Base-by-base conservation (phyloP, 441 rosid genomes). In the Mallotus japonicus region DNA sequence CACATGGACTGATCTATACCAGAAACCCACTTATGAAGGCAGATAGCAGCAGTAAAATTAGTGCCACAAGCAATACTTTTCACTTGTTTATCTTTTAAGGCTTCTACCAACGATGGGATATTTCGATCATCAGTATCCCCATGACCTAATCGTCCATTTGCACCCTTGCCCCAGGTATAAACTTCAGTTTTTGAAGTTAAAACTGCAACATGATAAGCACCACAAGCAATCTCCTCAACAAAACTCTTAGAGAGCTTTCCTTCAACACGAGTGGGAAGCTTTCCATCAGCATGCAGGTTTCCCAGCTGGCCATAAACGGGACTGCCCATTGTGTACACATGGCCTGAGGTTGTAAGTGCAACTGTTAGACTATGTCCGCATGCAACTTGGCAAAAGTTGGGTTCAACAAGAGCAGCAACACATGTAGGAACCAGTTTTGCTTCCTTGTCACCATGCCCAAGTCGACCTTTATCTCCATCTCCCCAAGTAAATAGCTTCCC, bases 401-500 rank as follows among this genome's bases (percentile, higher is more conserved):
- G 95, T 58, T 92, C 98, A 74, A 91, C 97, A 76, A 92, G 96
- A 74, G 99, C 95, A 83, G 98, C 98, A 77, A 92, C 97, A 78
- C 92, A 91, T 55, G 96, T 95, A 66, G 99, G 99, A 75, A 89
- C 96, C 54, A 95, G 87, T 84, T 88, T 92, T 70, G 93, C 77
- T 81, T 92, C 99, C 87, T 87, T 95, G 84, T 92, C 89, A 67
- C 97, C 96, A 80, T 95, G 96, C 62, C 98, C 98, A 78, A 95
- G 98, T 69, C 92, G 89, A 47, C 92, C 90, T 81, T 90, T 92
- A 82, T 95, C 99, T 65, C 96, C 97, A 82, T 92, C 99, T 51
- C 98, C 99, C 97, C 97, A 95, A 12, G 93, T 92, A 82, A 95
- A 95, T 60, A 95, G 90, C 85, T 95, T 95, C 70, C 96, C 98